Conservation (phyloP, 345 rosid species). For the Chamaenerion angustifolium region DNA sequence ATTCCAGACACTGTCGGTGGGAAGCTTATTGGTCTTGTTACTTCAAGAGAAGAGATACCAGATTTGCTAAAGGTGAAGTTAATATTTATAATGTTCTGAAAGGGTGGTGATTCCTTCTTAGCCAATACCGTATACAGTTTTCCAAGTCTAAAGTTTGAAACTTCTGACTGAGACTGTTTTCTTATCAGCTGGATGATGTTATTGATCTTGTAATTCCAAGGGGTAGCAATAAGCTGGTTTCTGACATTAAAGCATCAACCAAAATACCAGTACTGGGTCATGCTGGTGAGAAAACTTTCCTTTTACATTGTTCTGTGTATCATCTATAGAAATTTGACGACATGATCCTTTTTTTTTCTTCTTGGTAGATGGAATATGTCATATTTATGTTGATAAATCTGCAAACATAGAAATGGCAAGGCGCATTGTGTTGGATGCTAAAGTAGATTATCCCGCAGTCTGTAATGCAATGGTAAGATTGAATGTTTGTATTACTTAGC, state of each 20-base stretch:
- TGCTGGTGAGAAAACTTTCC: constrained; percentile 50
- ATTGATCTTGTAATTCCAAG: constrained; percentile 98
- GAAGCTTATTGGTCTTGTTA: constrained; percentile 79
- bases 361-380: constrained; percentile 89
- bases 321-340: neutral
- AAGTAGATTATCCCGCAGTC: constrained; percentile 91
- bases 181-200: constrained; percentile 81
- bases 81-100: neutral
- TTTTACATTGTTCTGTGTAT: neutral
- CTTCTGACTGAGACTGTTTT: too few relatives aligned
- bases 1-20: constrained; percentile 67
- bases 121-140: neutral
- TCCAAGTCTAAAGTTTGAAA: too few relatives aligned
- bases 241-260: constrained; percentile 76
- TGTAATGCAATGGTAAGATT: constrained; percentile 85
- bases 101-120: neutral
- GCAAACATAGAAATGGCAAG: constrained; percentile 73
- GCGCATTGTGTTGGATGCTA: constrained; percentile 75
- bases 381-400: constrained; percentile 73
- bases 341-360: neutral
- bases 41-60: constrained; percentile 91
- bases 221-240: constrained; percentile 92
- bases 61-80: constrained; percentile 73
- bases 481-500: neutral
- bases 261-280: constrained; percentile 97